Evolutionary conservation across 1,284 basidiomycete genomes (phyloP).

Genomic region (Ganoderma sp.): DNA sequence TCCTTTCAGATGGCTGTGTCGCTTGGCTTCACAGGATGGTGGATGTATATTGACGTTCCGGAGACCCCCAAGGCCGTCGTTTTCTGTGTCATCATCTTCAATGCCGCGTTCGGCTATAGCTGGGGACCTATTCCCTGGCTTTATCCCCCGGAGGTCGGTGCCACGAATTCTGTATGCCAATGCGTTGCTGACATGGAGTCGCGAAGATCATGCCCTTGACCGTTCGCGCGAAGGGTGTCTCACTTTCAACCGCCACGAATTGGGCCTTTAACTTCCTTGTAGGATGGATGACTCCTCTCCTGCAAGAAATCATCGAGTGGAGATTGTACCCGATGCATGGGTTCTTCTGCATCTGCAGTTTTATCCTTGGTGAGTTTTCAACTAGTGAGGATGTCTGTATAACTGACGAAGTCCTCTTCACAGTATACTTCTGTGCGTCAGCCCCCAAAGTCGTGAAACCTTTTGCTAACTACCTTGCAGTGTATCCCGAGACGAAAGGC

Average conservation of each 20-base stretch:
- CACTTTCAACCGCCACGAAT: constrained; percentile 85
- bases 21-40: constrained; percentile 84
- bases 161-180: not conserved
- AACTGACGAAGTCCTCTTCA: constrained; percentile 25
- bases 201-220: constrained; percentile 89
- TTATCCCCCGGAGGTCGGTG: constrained; percentile 79
- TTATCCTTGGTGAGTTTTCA: constrained; percentile 67
- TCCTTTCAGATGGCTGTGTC: constrained; percentile 73
- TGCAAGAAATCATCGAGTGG: constrained; percentile 93
- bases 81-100: constrained; percentile 90
- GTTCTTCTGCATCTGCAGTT: constrained; percentile 90
- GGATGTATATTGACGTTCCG: constrained; percentile 91
- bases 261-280: constrained; percentile 92
- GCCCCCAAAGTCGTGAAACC: constrained; percentile 1
- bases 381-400: constrained; percentile 4
- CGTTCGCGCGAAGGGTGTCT: constrained; percentile 94
- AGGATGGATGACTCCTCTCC: constrained; percentile 86
- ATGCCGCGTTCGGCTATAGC: constrained; percentile 91
- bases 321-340: constrained; percentile 96
- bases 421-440: constrained; percentile 75
- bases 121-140: constrained; percentile 58
- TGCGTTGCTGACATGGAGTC: not conserved
- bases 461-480: constrained; percentile 46
- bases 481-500: constrained; percentile 84
- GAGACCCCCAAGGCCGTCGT: constrained; percentile 91